Conservation (phyloP, 192 early-diverging fungal species). For the Dissophora ornata region DNA sequence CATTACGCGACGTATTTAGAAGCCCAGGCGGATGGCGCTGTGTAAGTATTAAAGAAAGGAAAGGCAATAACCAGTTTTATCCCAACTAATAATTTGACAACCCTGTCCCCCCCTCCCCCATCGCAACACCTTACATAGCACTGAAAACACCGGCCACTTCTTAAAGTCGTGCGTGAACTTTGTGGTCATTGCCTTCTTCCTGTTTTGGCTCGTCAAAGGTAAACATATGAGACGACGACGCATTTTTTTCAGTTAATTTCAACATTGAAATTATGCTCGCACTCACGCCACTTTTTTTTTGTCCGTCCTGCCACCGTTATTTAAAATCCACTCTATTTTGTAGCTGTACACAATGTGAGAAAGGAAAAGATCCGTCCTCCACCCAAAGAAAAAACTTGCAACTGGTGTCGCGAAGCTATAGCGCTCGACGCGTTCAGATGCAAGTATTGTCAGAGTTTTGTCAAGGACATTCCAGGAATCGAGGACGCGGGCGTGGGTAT, state of each 20-base stretch:
- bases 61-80: too few relatives aligned
- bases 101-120: too few relatives aligned
- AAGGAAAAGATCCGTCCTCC: conserved; percentile 36
- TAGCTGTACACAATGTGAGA: conserved; percentile 35
- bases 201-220: conserved; percentile 53
- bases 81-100: too few relatives aligned
- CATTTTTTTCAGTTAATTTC: not conserved
- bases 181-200: conserved; percentile 29
- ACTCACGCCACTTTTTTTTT: not conserved
- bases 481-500: conserved; percentile 36
- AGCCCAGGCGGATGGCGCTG: conserved; percentile 57
- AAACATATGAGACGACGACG: too few relatives aligned
- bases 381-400: conserved; percentile 47
- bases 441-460: conserved; percentile 52
- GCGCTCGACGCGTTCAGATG: conserved; percentile 48
- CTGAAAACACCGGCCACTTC: conserved; percentile 52
- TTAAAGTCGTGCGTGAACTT: conserved; percentile 44
- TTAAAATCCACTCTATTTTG: too few relatives aligned
- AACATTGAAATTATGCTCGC: too few relatives aligned
- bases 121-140: conserved; percentile 19
- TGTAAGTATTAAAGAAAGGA: conserved; percentile 29
- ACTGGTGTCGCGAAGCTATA: conserved; percentile 49
- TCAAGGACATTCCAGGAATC: conserved; percentile 49
- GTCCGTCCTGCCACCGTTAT: too few relatives aligned
- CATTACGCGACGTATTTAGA: conserved; percentile 46